Evolutionary conservation across 176 grass and related monocot genomes (phyloP).

Genomic region (Metroxylon sagu): DNA sequence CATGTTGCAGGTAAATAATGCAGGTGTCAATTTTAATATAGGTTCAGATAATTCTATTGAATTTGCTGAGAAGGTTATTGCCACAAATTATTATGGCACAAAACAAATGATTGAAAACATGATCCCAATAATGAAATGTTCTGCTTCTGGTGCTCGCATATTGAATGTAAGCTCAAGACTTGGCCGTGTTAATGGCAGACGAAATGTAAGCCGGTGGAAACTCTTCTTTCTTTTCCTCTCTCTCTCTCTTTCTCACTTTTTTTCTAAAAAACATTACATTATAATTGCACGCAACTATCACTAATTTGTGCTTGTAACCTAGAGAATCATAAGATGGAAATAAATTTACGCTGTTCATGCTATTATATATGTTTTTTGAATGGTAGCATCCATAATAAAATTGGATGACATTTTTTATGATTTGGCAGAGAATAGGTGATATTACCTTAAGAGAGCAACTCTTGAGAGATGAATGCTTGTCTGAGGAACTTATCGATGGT

Average conservation of each 20-base stretch:
- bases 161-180: constrained; percentile 88
- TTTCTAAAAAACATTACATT: too few relatives aligned
- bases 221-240: background rate
- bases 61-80: too few relatives aligned
- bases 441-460: constrained; percentile 43
- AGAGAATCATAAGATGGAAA: too few relatives aligned
- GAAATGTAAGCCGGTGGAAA: constrained; percentile 39
- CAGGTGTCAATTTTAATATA: too few relatives aligned
- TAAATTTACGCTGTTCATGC: too few relatives aligned
- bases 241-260: background rate
- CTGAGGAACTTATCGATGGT: constrained; percentile 66
- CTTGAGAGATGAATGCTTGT: constrained; percentile 43
- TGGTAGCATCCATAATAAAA: too few relatives aligned
- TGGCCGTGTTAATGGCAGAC: constrained; percentile 63
- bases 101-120: constrained; percentile 60
- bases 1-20: too few relatives aligned
- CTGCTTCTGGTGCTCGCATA: constrained; percentile 53
- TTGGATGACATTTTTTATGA: too few relatives aligned
- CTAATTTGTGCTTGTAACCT: too few relatives aligned
- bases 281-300: too few relatives aligned
- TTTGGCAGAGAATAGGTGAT: constrained; percentile 56
- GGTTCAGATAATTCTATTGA: too few relatives aligned
- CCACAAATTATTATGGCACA: constrained; percentile 76
- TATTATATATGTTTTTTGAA: too few relatives aligned
- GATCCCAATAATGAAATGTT: constrained; percentile 55